Conservation (phyloP, 169 alveolate species). For the Fabrea salina region DNA sequence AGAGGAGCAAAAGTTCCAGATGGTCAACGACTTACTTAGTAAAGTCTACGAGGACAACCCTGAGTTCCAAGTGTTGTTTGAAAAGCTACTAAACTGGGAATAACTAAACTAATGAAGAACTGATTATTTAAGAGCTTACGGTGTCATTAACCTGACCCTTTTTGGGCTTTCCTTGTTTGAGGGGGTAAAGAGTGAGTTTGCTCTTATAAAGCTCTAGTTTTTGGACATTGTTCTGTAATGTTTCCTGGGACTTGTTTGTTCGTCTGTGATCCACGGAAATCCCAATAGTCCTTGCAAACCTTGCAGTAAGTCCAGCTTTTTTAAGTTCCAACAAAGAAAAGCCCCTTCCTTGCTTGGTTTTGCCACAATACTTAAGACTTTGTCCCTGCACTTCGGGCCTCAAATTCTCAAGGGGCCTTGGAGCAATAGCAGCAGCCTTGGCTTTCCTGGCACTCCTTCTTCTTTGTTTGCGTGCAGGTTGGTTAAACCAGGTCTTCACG, state of each 20-base stretch:
- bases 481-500: conserved; percentile 97
- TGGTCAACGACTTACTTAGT: not conserved
- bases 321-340: conserved; percentile 97
- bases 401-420: conserved; percentile 94
- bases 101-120: not conserved
- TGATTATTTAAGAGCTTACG: not conserved
- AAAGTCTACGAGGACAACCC: not conserved
- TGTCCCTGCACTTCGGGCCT: conserved; percentile 95
- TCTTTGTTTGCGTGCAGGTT: conserved; percentile 95
- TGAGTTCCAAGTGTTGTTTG: not conserved
- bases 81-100: conserved; percentile 7
- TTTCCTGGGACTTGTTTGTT: conserved; percentile 91
- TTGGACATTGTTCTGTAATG: conserved; percentile 91
- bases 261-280: conserved; percentile 98
- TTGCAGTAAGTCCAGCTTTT: conserved; percentile 92
- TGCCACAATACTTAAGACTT: conserved; percentile 96
- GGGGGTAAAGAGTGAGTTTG: conserved; percentile 94
- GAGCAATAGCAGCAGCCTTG: conserved; percentile 88
- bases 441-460: conserved; percentile 89
- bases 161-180: conserved; percentile 92
- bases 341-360: conserved; percentile 97
- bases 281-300: conserved; percentile 97
- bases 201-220: conserved; percentile 94
- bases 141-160: conserved; percentile 84
- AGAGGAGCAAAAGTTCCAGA: not conserved